phyloP scores from a whole-genome alignment of 768 basidiomycete genomes.

The Lyophyllum atratum region DNA sequence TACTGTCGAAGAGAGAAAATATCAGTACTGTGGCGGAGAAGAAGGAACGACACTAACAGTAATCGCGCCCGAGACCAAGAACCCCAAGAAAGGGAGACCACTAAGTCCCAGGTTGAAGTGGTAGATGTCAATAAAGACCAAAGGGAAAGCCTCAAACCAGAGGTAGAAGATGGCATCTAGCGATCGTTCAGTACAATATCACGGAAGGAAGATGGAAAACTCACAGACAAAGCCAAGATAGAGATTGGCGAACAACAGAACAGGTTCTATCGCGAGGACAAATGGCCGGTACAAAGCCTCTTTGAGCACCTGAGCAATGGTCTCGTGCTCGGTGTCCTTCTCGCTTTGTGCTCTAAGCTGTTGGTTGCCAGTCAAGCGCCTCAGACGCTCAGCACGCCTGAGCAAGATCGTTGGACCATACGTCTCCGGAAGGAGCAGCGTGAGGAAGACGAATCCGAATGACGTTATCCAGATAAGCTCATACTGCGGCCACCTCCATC shows the following conservation, averaged over 20 bases:
- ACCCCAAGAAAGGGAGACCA: not conserved
- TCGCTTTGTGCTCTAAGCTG: not conserved
- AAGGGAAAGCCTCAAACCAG: not conserved
- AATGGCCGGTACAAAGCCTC: not conserved
- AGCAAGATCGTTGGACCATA: not conserved
- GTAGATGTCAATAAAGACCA: not conserved
- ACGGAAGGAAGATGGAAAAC: not conserved
- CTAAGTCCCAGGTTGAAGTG: not conserved
- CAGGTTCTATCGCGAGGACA: not conserved
- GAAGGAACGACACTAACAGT: not conserved
- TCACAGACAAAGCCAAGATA: not conserved
- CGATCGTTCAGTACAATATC: not conserved
- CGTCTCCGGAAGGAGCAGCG: not conserved
- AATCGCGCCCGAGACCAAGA: not conserved
- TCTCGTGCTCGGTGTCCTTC: not conserved
- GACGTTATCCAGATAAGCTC: not conserved
- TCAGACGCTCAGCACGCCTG: not conserved
- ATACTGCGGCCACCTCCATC: not conserved
- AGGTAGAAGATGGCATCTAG: not conserved
- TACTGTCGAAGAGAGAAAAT: not conserved
- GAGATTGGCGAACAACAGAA: not conserved
- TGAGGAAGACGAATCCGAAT: not conserved
- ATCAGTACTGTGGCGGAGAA: not conserved
- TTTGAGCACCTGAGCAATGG: not conserved
- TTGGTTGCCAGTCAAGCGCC: not conserved